phyloP scores from a whole-genome alignment of 495 filamentous ascomycete species.

The Penicillium paradoxum region DNA sequence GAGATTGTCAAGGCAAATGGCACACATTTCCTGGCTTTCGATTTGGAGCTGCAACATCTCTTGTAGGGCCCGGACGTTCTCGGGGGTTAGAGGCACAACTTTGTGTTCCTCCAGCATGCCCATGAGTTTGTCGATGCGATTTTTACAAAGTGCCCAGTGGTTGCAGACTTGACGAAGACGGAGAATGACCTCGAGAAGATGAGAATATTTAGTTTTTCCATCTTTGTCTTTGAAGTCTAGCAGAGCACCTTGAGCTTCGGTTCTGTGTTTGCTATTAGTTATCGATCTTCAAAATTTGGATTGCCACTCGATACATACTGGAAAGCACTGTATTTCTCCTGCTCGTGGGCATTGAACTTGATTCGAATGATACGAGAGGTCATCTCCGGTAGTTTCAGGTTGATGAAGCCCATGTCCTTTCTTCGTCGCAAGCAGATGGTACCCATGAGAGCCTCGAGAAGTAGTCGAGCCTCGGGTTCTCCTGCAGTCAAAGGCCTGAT shows the following conservation, averaged over 20 bases:
- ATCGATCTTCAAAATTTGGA: neutral
- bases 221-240: conserved; percentile 50
- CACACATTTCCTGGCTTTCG: conserved; percentile 77
- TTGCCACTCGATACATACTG: conserved; percentile 36
- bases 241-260: conserved; percentile 71
- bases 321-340: conserved; percentile 74
- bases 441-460: conserved; percentile 73
- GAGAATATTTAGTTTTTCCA: conserved; percentile 50
- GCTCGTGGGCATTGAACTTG: conserved; percentile 68
- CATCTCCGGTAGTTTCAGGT: conserved; percentile 72
- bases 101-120: conserved; percentile 59
- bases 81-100: conserved; percentile 64
- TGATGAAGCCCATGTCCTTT: conserved; percentile 88
- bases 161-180: conserved; percentile 84
- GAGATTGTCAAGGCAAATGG: conserved; percentile 74
- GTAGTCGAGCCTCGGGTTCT: conserved; percentile 51
- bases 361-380: conserved; percentile 78
- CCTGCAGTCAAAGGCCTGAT: conserved; percentile 63
- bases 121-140: conserved; percentile 65
- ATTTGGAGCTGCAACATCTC: conserved; percentile 73
- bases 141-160: conserved; percentile 78
- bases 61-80: conserved; percentile 70
- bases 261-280: conserved; percentile 33
- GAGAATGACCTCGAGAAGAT: conserved; percentile 76
- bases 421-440: conserved; percentile 79